phyloP scores from a whole-genome alignment of 177 flowering plant genomes.

The Telopea speciosissima region DNA sequence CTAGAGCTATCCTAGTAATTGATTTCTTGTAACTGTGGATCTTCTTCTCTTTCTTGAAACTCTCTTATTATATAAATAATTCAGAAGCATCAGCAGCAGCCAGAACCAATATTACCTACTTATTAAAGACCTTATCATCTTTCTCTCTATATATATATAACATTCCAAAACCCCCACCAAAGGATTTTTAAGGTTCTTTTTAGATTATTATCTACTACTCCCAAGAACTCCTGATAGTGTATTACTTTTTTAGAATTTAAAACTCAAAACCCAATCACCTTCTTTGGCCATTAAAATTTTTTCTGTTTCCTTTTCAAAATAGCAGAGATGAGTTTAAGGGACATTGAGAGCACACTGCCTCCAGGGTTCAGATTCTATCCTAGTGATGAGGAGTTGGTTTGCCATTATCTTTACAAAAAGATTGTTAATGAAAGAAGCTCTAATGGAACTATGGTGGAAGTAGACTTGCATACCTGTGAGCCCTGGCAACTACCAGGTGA shows the following conservation, averaged over 20 bases:
- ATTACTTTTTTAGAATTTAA: not conserved
- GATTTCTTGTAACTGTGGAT: conserved; percentile 36
- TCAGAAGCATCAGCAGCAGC: conserved; percentile 22
- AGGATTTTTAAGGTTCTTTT: not conserved
- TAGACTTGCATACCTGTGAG: conserved; percentile 87
- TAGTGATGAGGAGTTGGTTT: conserved; percentile 87
- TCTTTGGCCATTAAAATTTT: not conserved
- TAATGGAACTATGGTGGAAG: conserved; percentile 73
- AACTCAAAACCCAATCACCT: not conserved
- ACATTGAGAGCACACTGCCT: conserved; percentile 78
- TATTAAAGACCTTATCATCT: not conserved
- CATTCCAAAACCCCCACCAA: conserved; percentile 6
- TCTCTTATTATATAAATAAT: conserved; percentile 29
- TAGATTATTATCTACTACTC: not conserved
- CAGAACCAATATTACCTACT: too few relatives aligned
- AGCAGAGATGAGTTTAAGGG: conserved; percentile 61
- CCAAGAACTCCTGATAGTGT: not conserved
- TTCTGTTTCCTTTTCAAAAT: conserved; percentile 6
- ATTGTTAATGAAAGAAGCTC: conserved; percentile 49
- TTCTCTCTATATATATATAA: too few relatives aligned
- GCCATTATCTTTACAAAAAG: conserved; percentile 84
- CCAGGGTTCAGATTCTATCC: conserved; percentile 95
- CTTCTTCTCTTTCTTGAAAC: conserved; percentile 37
- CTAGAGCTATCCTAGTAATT: not conserved
- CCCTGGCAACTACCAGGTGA: conserved; percentile 99